Evolutionary conservation across 2,329 filamentous ascomycete species (phyloP).

Genomic region (Didymella keratinophila): DNA sequence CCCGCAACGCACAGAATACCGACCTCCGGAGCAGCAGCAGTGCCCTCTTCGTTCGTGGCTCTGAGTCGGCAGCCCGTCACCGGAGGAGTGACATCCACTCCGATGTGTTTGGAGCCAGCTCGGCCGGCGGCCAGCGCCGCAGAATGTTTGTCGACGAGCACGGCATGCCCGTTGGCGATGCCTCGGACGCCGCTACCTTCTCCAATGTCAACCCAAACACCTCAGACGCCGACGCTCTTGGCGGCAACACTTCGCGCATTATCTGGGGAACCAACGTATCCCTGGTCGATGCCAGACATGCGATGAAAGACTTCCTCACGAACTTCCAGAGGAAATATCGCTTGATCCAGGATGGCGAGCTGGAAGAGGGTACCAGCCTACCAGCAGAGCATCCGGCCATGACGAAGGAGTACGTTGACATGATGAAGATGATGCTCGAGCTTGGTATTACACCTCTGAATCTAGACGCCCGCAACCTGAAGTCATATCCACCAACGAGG

Average conservation of each 20-base stretch:
- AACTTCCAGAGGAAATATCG: slow-evolving; percentile 95
- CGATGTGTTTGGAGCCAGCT: slow-evolving; percentile 62
- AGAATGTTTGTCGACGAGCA: slow-evolving; percentile 71
- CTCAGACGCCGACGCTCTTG: slow-evolving; percentile 88
- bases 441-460: slow-evolving; percentile 86
- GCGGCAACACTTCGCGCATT: slow-evolving; percentile 79
- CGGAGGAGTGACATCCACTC: slow-evolving; percentile 89
- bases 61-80: slow-evolving; percentile 64
- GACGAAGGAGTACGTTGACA: slow-evolving; percentile 81
- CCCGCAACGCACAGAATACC: slow-evolving; percentile 66
- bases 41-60: slow-evolving; percentile 78
- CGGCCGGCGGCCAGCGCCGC: slow-evolving; percentile 58
- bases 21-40: slow-evolving; percentile 85
- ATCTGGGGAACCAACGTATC: slow-evolving; percentile 99
- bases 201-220: slow-evolving; percentile 80
- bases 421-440: slow-evolving; percentile 89
- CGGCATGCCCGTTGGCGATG: slow-evolving; percentile 63
- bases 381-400: slow-evolving; percentile 73
- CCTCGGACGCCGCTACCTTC: slow-evolving; percentile 68
- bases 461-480: slow-evolving; percentile 86
- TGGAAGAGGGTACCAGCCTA: slow-evolving; percentile 73
- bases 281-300: slow-evolving; percentile 83
- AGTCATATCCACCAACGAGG: slow-evolving; percentile 87
- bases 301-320: slow-evolving; percentile 90
- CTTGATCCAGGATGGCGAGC: slow-evolving; percentile 85